Evolutionary conservation across 2,329 filamentous ascomycete genomes (phyloP).

Genomic region (Capronia americana): DNA sequence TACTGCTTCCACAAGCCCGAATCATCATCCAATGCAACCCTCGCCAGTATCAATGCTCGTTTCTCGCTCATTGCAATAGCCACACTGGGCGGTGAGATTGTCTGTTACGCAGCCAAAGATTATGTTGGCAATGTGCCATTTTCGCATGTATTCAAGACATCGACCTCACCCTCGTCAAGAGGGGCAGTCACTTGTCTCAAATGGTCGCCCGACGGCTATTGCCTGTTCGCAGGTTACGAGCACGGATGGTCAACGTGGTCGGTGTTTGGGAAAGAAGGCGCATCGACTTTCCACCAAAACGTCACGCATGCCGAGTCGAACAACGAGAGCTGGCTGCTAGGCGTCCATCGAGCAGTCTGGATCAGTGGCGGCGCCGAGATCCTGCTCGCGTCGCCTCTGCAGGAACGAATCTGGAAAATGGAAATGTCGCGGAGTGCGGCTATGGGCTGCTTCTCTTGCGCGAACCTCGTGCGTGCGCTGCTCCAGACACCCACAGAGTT

Average conservation of each 20-base stretch:
- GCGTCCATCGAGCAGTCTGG: conserved; percentile 81
- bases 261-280: conserved; percentile 90
- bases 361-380: conserved; percentile 86
- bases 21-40: conserved; percentile 66
- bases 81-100: conserved; percentile 77
- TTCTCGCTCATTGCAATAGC: conserved; percentile 93
- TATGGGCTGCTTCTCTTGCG: conserved; percentile 86
- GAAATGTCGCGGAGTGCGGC: conserved; percentile 96
- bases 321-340: conserved; percentile 82
- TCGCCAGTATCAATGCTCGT: conserved; percentile 86
- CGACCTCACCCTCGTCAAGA: conserved; percentile 70
- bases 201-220: conserved; percentile 96
- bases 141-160: conserved; percentile 77
- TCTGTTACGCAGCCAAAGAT: conserved; percentile 91
- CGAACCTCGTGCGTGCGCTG: conserved; percentile 87
- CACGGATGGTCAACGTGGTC: conserved; percentile 97
- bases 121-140: conserved; percentile 90
- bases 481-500: conserved; percentile 87
- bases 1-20: conserved; percentile 86
- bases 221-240: conserved; percentile 90
- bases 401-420: conserved; percentile 82
- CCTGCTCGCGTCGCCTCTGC: conserved; percentile 71
- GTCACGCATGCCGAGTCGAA: conserved; percentile 68
- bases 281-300: conserved; percentile 80
- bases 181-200: conserved; percentile 75